Percentiles rank a stretch among this genome's conserved stretches.
Conservation (phyloP, 768 basidiomycete genomes). For the Pleurotus platypus region DNA sequence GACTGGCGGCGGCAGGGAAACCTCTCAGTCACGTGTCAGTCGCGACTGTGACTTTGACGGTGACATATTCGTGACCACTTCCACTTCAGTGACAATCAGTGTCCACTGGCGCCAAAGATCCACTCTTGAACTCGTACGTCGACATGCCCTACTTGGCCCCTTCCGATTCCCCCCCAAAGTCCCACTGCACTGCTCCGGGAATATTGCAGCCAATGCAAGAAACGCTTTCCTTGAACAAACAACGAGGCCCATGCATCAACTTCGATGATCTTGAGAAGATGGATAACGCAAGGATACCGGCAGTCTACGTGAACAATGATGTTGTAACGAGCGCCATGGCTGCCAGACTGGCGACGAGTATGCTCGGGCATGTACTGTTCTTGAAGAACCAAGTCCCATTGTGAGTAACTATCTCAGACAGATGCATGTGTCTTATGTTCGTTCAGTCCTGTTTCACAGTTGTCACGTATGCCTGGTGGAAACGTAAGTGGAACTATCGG, state of each 20-base stretch:
- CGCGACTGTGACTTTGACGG: too few relatives aligned
- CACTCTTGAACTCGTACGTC: not conserved
- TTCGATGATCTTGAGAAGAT: not conserved
- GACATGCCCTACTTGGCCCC: not conserved
- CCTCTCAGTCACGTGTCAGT: too few relatives aligned
- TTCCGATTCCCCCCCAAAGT: not conserved
- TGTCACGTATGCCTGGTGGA: conserved; percentile 48
- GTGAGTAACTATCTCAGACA: conserved; percentile 38
- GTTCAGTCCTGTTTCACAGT: conserved; percentile 61
- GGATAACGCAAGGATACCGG: conserved; percentile 21
- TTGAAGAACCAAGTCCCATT: conserved; percentile 78
- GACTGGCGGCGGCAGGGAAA: too few relatives aligned
- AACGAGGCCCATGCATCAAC: not conserved
- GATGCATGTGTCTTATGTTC: not conserved
- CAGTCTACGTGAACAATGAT: conserved; percentile 45
- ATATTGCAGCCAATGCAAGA: not conserved
- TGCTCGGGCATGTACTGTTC: conserved; percentile 71
- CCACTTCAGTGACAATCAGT: too few relatives aligned
- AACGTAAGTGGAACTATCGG: conserved; percentile 30
- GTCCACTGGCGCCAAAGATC: too few relatives aligned
- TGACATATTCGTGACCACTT: too few relatives aligned
- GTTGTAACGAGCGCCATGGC: conserved; percentile 56
- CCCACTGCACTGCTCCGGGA: not conserved
- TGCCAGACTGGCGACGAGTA: conserved; percentile 54
- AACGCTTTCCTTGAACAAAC: too few relatives aligned